These are phyloP conservation scores for Zasmidium citrigriseum DNA, from an alignment of 2,329 filamentous ascomycete genomes.

Conservation along the genomic window DNA sequence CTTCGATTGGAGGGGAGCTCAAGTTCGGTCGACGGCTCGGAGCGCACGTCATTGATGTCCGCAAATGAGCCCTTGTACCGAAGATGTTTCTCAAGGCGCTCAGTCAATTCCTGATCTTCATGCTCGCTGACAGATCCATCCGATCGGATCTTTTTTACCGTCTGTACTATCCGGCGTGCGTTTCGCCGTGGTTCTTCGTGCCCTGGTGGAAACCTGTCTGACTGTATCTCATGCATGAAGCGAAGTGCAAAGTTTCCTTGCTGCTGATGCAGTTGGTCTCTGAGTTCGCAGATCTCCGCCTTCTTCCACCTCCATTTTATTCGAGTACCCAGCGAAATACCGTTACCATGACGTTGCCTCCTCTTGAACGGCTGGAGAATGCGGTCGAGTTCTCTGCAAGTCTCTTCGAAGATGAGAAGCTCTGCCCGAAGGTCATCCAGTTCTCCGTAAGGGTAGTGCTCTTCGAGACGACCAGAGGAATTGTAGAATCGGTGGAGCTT, in stretches of 20 bases:
- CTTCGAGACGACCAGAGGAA: not conserved
- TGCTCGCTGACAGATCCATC: not conserved
- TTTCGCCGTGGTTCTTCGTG: not conserved
- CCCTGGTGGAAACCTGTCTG: not conserved
- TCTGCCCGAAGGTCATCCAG: not conserved
- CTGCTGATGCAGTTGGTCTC: not conserved
- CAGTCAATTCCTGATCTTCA: not conserved
- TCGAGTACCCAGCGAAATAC: not conserved
- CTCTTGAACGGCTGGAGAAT: not conserved
- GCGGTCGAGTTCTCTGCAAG: not conserved
- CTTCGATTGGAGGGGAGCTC: not conserved
- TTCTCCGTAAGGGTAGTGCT: not conserved
- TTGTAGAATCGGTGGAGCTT: not conserved
- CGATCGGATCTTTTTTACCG: not conserved
- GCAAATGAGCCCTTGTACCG: not conserved
- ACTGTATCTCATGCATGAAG: not conserved
- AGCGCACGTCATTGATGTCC: not conserved
- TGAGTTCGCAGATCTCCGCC: not conserved
- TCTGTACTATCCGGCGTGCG: not conserved
- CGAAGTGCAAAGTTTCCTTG: not conserved
- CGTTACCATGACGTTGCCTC: not conserved
- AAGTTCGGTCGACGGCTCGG: not conserved
- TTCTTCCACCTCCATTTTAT: not conserved
- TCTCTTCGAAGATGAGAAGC: not conserved
- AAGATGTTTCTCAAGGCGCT: not conserved